phyloP scores from a whole-genome alignment of 495 filamentous ascomycete genomes.

The Lophiotrema nucula region DNA sequence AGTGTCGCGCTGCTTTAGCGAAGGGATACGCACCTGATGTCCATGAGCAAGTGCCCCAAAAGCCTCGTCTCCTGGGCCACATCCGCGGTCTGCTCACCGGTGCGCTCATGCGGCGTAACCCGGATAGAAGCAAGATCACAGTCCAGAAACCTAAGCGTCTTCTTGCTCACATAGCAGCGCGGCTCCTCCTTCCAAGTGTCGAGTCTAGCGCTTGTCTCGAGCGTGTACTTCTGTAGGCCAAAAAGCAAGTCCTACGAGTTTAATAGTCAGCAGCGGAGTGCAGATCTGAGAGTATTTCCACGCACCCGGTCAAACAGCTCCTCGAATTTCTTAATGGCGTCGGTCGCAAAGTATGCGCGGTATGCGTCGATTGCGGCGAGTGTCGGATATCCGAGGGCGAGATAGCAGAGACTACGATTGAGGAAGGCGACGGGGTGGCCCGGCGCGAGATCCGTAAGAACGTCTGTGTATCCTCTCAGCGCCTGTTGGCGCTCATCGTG shows the following conservation, averaged over 20 bases:
- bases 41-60: background rate
- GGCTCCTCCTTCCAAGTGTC: background rate
- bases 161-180: background rate
- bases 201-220: background rate
- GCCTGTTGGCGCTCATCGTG: constrained; percentile 7
- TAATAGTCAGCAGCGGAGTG: background rate
- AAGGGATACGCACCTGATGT: too few relatives aligned
- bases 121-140: background rate
- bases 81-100: background rate
- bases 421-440: constrained; percentile 38
- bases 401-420: constrained; percentile 40
- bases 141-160: background rate
- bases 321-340: background rate
- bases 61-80: background rate
- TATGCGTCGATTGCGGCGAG: constrained; percentile 38
- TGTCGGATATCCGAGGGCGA: constrained; percentile 25
- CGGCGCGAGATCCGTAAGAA: constrained; percentile 29
- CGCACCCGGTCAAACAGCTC: background rate
- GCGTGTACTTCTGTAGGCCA: background rate
- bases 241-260: background rate
- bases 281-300: background rate
- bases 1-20: too few relatives aligned
- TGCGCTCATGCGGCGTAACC: background rate
- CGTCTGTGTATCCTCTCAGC: constrained; percentile 32
- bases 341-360: constrained; percentile 27